These are phyloP conservation scores for Emericellopsis cladophorae DNA, from an alignment of 2,329 filamentous ascomycete genomes.

Conservation along the genomic window DNA sequence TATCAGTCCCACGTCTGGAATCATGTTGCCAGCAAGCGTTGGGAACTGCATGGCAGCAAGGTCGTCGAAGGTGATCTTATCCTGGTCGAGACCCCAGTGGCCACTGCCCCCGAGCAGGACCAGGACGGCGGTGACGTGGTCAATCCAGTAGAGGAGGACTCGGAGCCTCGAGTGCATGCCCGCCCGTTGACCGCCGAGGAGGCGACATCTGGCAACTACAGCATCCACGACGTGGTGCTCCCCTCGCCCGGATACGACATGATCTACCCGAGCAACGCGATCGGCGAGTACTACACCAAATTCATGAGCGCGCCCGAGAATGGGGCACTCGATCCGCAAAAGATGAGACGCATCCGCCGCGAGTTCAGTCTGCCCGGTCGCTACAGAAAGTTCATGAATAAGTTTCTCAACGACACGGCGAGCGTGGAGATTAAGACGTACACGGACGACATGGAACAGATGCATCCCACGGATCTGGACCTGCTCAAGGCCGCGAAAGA, in stretches of 20 bases:
- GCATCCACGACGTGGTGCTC: conserved; percentile 79
- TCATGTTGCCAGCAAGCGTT: conserved; percentile 66
- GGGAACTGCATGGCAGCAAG: conserved; percentile 57
- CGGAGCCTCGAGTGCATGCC: conserved; percentile 41
- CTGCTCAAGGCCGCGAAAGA: conserved; percentile 33
- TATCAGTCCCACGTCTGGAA: conserved; percentile 97
- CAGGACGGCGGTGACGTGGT: conserved; percentile 38
- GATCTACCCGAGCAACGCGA: conserved; percentile 69
- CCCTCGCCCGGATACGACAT: conserved; percentile 89
- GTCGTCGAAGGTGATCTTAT: conserved; percentile 83
- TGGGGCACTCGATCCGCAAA: conserved; percentile 65
- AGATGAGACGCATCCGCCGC: conserved; percentile 77
- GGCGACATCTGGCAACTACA: conserved; percentile 60
- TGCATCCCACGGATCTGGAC: conserved; percentile 81
- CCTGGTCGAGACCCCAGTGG: conserved; percentile 35
- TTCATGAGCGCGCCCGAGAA: conserved; percentile 78
- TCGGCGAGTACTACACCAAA: conserved; percentile 70
- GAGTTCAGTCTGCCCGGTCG: conserved; percentile 82
- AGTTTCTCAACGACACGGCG: conserved; percentile 43
- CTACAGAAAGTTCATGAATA: conserved; percentile 75
- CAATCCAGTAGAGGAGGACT: conserved; percentile 28
- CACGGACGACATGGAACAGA: conserved; percentile 59
- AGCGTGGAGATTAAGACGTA: conserved; percentile 62
- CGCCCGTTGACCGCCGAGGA: conserved; percentile 68
- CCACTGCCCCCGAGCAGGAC: conserved; percentile 34